Conservation (phyloP, 2,329 filamentous ascomycete genomes). For the Nemania abortiva region DNA sequence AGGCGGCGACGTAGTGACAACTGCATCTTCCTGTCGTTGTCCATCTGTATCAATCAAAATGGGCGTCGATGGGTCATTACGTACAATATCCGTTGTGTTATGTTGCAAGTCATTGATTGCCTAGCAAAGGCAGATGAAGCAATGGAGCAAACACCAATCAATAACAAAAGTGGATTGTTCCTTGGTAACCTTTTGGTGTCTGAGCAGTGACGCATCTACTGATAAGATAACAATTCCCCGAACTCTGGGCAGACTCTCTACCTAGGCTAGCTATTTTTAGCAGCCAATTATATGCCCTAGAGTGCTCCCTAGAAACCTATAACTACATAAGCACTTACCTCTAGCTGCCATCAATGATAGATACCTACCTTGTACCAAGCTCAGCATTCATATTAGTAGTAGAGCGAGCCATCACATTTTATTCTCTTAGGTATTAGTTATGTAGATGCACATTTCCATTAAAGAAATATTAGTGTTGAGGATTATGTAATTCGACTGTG, state of each 20-base stretch:
- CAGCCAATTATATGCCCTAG: constrained; percentile 14
- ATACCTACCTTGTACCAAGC: no score
- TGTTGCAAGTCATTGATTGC: background rate
- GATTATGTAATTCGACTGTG: no score
- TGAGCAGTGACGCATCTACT: background rate
- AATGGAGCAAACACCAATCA: background rate
- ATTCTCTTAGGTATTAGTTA: no score
- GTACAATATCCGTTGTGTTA: background rate
- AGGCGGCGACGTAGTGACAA: background rate
- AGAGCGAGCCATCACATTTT: no score
- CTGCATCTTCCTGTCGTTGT: constrained; percentile 17
- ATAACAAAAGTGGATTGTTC: background rate
- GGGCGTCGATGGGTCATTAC: background rate
- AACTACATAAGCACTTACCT: background rate
- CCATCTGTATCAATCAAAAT: background rate
- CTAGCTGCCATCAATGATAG: no score
- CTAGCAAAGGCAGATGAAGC: background rate
- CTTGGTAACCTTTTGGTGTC: background rate
- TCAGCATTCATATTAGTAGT: no score
- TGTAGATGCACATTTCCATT: no score
- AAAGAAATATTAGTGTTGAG: no score
- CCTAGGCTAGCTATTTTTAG: constrained; percentile 19
- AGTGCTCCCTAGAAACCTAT: background rate
- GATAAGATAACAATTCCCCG: constrained; percentile 30
- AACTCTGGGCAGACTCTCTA: background rate